A percentile compares a stretch with the other conserved stretches of the same genome.
These are phyloP conservation scores for Boletus albobrunnescens DNA, from an alignment of 1,284 basidiomycete species.

Conservation along the genomic window DNA sequence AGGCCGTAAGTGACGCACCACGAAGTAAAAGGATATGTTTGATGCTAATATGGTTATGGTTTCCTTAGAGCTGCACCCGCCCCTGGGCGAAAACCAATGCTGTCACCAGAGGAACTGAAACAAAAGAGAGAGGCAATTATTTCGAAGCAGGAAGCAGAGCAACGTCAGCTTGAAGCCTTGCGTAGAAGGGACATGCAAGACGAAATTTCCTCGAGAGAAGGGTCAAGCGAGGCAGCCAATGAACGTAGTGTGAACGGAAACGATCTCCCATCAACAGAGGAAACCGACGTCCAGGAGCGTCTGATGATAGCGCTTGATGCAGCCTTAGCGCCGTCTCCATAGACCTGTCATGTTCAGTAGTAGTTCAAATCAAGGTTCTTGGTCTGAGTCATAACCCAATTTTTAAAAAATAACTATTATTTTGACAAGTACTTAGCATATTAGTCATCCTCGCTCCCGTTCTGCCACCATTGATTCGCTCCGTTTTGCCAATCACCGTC, in stretches of 20 bases:
- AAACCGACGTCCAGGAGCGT: neutral
- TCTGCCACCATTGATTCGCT: constrained; percentile 23
- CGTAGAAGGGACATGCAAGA: neutral
- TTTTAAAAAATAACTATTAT: constrained; percentile 1
- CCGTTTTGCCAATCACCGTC: constrained; percentile 29
- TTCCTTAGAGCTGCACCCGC: neutral
- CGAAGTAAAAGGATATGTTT: neutral
- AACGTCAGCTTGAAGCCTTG: constrained; percentile 11
- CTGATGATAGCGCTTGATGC: neutral
- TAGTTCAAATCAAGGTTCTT: neutral
- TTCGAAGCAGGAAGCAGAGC: constrained; percentile 17
- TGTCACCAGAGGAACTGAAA: constrained; percentile 8
- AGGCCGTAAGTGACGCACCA: constrained; percentile 3
- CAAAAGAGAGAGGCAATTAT: constrained; percentile 14
- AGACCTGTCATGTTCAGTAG: constrained; percentile 4
- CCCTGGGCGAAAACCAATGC: neutral
- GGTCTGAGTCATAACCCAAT: neutral
- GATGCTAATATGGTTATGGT: neutral
- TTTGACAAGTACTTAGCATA: constrained; percentile 19
- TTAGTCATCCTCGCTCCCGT: constrained; percentile 23
- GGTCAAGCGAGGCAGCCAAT: neutral
- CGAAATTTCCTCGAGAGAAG: neutral
- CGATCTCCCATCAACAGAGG: neutral
- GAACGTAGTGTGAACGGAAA: neutral
- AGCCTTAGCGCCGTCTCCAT: neutral